Conservation (phyloP, 2,329 filamentous ascomycete species). For the Rhinocladiella similis region DNA sequence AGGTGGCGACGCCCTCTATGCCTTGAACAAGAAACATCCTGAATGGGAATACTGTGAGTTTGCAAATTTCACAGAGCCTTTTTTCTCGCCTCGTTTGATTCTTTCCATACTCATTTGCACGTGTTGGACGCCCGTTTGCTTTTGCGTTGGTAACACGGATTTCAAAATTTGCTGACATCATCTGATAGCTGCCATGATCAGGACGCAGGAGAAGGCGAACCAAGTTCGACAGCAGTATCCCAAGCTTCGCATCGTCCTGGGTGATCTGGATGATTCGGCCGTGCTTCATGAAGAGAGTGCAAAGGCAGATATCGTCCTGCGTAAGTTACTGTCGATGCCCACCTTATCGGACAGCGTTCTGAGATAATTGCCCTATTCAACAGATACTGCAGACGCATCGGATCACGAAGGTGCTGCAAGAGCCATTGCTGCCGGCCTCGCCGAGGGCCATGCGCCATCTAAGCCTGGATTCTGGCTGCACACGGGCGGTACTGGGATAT, state of each 20-base stretch:
- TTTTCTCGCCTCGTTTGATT: constrained; percentile 27
- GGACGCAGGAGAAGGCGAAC: constrained; percentile 43
- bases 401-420: constrained; percentile 44
- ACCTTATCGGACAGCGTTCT: background rate
- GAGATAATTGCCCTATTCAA: background rate
- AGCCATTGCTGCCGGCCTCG: constrained; percentile 40
- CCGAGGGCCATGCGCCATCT: constrained; percentile 30
- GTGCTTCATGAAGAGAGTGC: constrained; percentile 44
- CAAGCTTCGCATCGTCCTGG: constrained; percentile 41
- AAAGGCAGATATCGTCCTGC: constrained; percentile 48
- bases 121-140: background rate
- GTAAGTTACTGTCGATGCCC: constrained; percentile 34
- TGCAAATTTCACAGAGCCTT: background rate
- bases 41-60: constrained; percentile 44
- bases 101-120: background rate
- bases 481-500: constrained; percentile 46
- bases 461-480: constrained; percentile 44
- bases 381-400: constrained; percentile 35
- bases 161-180: constrained; percentile 4
- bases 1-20: constrained; percentile 51
- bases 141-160: background rate
- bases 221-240: constrained; percentile 41
- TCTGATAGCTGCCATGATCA: constrained; percentile 36
- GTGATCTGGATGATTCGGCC: constrained; percentile 43
- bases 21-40: constrained; percentile 44